Base-by-base conservation (phyloP, 331 rosid species). In the Erythrophleum ivorense region DNA sequence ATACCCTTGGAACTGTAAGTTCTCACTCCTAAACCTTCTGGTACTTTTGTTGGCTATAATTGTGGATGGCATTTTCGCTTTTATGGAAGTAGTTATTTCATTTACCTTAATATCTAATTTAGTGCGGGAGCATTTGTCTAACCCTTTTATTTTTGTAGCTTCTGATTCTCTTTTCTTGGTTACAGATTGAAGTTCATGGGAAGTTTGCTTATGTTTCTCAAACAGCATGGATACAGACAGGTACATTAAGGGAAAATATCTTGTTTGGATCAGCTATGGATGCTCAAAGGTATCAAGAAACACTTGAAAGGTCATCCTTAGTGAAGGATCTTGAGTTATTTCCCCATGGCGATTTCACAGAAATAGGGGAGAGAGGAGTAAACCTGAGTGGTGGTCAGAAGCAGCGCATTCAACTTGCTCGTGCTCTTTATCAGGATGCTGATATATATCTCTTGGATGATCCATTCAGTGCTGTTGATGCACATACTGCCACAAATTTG, bases 391-490 rank as follows among this genome's bases (percentile, higher is more conserved):
- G 95, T 38, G 91, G 95, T 13, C 92, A 91, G 74, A 91, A 87
- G 81, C 92, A 91, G 75, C 81, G 90, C 33, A 34, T 91, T 71
- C 93, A 91, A 85, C 96, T 88, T 40, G 91, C 96, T 0, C 92
- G 92, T 3, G 96, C 96, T 15, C 87, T 91, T 38, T 89, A 89
- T 84, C 91, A 85, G 67, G 82, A 88, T 78, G 91, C 91, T 31
- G 91, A 91, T 65, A 12, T 88, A 59, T 91, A 88, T 88, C 84
- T 89, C 31, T 78, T 91, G 81, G 93, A 91, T 81, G 93, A 89
- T 85, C 96, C 93, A 7, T 91, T 91, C 68, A 91, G 93, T 80
- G 92, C 96, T 52, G 88, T 91, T 50, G 96, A 91, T 85, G 92
- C 93, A 19, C 88, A 91, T 24, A 91, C 93, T 6, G 90, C 91